Conservation (phyloP, 345 rosid species). For the Melaleuca quinquenervia region DNA sequence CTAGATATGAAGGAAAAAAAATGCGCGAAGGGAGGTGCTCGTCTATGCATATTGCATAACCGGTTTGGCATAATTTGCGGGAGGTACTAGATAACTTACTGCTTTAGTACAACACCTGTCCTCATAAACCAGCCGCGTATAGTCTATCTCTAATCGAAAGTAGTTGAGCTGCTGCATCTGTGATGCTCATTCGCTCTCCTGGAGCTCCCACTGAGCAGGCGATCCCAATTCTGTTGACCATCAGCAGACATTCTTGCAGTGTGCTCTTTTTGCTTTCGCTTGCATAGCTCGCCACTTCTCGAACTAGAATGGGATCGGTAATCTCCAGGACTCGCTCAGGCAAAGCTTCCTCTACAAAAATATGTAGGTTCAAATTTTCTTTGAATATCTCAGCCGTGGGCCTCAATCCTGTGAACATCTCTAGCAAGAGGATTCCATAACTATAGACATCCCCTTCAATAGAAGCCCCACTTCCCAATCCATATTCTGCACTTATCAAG, state of each 20-base stretch:
- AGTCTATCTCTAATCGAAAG: neutral
- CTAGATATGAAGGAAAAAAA: neutral
- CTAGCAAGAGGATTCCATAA: slow-evolving; percentile 16
- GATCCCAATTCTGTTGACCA: slow-evolving; percentile 5
- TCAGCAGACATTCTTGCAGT: neutral
- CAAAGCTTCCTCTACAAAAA: neutral
- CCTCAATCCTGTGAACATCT: slow-evolving; percentile 12
- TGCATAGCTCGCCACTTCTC: neutral
- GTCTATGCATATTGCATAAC: neutral
- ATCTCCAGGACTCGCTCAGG: neutral
- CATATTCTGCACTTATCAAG: slow-evolving; percentile 11
- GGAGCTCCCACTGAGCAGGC: slow-evolving; percentile 7
- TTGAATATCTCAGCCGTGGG: slow-evolving; percentile 12
- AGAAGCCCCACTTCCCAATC: slow-evolving; percentile 11
- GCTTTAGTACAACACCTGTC: neutral
- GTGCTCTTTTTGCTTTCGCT: neutral
- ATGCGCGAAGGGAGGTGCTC: neutral
- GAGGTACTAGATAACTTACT: neutral
- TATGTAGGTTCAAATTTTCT: neutral
- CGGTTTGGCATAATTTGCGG: neutral
- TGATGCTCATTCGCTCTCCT: neutral
- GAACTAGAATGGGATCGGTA: slow-evolving; percentile 1
- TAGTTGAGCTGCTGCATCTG: neutral
- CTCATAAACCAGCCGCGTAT: too few relatives aligned
- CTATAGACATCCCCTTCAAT: slow-evolving; percentile 15